Evolutionary conservation across 1,284 basidiomycete species (phyloP), one percentile per base, ranked within the genome.

Genomic region (Ganoderma multipileum): DNA sequence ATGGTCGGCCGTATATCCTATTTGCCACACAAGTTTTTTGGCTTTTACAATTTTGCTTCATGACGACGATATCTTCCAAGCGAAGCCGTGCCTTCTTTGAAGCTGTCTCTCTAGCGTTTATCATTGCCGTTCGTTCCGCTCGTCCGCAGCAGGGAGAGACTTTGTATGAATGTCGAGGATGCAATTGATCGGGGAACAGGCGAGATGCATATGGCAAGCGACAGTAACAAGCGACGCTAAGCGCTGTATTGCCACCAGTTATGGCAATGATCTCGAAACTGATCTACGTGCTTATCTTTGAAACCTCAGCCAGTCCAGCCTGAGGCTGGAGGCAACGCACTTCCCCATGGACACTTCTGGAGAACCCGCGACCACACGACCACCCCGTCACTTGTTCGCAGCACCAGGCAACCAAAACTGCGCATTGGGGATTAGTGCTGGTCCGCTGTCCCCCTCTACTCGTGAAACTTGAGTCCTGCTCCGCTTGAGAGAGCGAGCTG

Each of bases 241-340:
- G 58, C 38, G 38, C 36, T 16, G 64, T 61, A 69, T 64, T 28
- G 68, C 71, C 71, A 28, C 63, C 52, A 20, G 36, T 54, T 33
- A 36, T 64, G 39, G 67, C 44, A 66, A 23, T 62, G 38, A 54
- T 20, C 64, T n/a, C 63, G 63, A 33, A 30, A 55, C 47, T 26
- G 60, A 64, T 63, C 63, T 63, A n/a, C 50, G 30, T 69, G 64
- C 61, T 65, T 65, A 63, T 71, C 63, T 52, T 57, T 60, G 39
- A 12, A 44, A 54, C 44, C 54, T 57, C 61, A 33, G 55, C 54
- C 33, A 20, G 20, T 38, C 58, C 58, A 42, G 36, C 3, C 36
- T 41, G 28, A 23, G 39, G 44, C 44, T 23, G n/a, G 44, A 47
- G 44, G n/a, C 44, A 16, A 47, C 47, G 23, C 23, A n/a, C 23